These are phyloP conservation scores for Gnomoniopsis smithogilvyi DNA, from an alignment of 2,329 filamentous ascomycete species.

Conservation along the genomic window DNA sequence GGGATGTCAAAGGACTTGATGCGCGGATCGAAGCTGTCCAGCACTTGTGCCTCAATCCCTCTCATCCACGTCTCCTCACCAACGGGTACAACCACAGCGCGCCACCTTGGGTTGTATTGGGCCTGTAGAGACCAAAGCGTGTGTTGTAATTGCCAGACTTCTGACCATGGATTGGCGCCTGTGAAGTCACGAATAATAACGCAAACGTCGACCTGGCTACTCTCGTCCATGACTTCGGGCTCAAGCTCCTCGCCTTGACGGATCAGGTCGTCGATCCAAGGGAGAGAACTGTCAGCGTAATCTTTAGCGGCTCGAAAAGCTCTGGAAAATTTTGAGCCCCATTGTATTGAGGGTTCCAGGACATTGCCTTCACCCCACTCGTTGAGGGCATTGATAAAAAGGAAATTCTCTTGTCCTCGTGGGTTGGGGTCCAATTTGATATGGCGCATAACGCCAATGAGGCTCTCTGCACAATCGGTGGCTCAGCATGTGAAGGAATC, in stretches of 20 bases:
- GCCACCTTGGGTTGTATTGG: conserved; percentile 9
- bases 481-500: not conserved
- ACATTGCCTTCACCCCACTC: conserved; percentile 18
- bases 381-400: conserved; percentile 17
- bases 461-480: not conserved
- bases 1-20: not conserved
- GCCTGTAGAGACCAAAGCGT: conserved; percentile 6
- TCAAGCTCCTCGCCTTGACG: conserved; percentile 1
- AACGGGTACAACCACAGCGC: conserved; percentile 9
- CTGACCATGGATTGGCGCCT: not conserved
- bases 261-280: conserved; percentile 14
- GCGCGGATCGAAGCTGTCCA: conserved; percentile 10
- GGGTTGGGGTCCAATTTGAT: conserved; percentile 16
- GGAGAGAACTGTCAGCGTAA: not conserved
- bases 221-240: not conserved
- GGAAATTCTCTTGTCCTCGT: conserved; percentile 12
- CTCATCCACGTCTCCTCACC: not conserved
- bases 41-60: conserved; percentile 4
- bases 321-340: conserved; percentile 7
- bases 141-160: not conserved
- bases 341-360: conserved; percentile 14
- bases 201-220: conserved; percentile 12
- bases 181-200: conserved; percentile 7
- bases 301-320: conserved; percentile 8
- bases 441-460: conserved; percentile 4